phyloP scores from a whole-genome alignment of 495 filamentous ascomycete species.

The Neurospora discreta region DNA sequence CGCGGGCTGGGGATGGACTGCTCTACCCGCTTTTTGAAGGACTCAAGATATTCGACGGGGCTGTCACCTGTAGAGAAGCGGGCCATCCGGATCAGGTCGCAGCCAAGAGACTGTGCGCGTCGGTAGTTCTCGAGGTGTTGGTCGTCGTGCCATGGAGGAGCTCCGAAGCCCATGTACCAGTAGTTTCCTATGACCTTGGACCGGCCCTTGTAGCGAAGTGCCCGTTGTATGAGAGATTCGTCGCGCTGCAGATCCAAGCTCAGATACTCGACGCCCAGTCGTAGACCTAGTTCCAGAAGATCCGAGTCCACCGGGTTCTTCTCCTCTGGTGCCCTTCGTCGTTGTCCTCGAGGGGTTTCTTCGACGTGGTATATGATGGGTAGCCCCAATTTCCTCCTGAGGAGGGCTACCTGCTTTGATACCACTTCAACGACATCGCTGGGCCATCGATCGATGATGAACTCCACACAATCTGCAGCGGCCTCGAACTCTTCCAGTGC shows the following conservation, averaged over 20 bases:
- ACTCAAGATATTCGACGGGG: conserved; percentile 45
- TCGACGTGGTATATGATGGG: conserved; percentile 64
- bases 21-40: conserved; percentile 38
- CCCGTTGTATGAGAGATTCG: conserved; percentile 36
- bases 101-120: conserved; percentile 51
- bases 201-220: conserved; percentile 48
- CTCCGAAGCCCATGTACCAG: conserved; percentile 37
- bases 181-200: conserved; percentile 69
- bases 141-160: conserved; percentile 51
- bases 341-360: conserved; percentile 36
- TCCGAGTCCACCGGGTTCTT: conserved; percentile 45
- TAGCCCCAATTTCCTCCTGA: conserved; percentile 51
- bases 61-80: conserved; percentile 48
- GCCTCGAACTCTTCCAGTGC: conserved; percentile 56
- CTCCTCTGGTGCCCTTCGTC: conserved; percentile 21
- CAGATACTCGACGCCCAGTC: conserved; percentile 64
- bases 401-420: conserved; percentile 45
- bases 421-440: conserved; percentile 38
- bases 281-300: conserved; percentile 55
- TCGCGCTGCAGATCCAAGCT: conserved; percentile 53
- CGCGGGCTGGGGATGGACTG: conserved; percentile 41
- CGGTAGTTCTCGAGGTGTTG: conserved; percentile 43
- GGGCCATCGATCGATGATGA: conserved; percentile 55
- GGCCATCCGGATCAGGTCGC: conserved; percentile 58
- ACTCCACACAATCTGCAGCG: conserved; percentile 59